These are phyloP conservation scores for Ambrosiella xylebori DNA, from an alignment of 2,329 filamentous ascomycete genomes.

Conservation along the genomic window DNA sequence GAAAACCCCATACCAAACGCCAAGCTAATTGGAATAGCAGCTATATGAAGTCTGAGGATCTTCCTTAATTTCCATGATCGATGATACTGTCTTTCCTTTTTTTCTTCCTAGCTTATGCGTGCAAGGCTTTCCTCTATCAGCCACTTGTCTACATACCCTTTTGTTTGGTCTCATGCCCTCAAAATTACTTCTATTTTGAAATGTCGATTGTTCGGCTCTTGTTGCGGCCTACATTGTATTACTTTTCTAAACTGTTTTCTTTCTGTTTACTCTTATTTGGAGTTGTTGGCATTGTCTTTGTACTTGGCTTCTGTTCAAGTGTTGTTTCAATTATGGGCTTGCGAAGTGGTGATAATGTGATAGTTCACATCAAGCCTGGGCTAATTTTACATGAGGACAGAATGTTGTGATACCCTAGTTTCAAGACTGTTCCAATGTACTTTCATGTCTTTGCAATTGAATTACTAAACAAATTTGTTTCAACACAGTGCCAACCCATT, in stretches of 20 bases:
- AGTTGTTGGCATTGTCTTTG: constrained; percentile 11
- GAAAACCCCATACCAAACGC: constrained; percentile 24
- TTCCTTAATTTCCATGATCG: constrained; percentile 14
- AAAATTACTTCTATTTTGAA: too few relatives aligned
- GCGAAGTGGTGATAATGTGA: background rate
- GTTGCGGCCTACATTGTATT: constrained; percentile 2
- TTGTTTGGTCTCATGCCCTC: too few relatives aligned
- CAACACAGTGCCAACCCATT: too few relatives aligned
- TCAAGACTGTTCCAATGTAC: too few relatives aligned
- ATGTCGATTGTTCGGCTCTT: background rate
- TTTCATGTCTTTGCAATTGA: too few relatives aligned
- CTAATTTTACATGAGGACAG: background rate
- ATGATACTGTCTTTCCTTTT: background rate
- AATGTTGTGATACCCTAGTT: too few relatives aligned
- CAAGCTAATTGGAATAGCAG: constrained; percentile 18
- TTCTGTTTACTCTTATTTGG: constrained; percentile 15
- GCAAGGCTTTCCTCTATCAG: too few relatives aligned
- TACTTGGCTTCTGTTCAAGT: background rate
- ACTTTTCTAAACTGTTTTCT: constrained; percentile 14
- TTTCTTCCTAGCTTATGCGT: background rate
- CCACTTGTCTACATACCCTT: too few relatives aligned
- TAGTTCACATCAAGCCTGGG: background rate
- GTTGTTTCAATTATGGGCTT: background rate
- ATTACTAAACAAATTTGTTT: too few relatives aligned
- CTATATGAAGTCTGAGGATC: constrained; percentile 21